Conservation (phyloP, 371 early-diverging fungal genomes). For the Apophysomyces elegans region DNA sequence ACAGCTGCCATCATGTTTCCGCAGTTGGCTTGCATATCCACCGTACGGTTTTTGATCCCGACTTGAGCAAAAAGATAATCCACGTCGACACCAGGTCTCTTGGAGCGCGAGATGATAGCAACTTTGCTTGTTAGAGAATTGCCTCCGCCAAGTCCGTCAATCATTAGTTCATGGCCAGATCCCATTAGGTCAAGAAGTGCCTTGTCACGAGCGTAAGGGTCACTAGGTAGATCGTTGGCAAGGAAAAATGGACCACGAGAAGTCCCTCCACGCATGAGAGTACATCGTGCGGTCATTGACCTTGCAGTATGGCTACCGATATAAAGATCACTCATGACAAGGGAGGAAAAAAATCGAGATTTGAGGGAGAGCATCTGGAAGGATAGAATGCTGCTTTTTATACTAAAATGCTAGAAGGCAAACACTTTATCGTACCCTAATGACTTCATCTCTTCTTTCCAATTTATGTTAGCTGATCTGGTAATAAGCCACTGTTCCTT, state of each 20-base stretch:
- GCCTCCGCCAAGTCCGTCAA: neutral
- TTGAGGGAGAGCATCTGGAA: neutral
- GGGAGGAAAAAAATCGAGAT: neutral
- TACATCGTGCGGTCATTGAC: neutral
- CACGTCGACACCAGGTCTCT: constrained; percentile 2
- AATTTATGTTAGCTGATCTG: neutral
- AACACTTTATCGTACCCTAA: neutral
- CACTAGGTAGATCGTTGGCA: neutral
- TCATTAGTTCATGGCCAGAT: constrained; percentile 2
- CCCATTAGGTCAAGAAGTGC: constrained; percentile 2
- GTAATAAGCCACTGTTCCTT: neutral
- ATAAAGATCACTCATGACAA: neutral
- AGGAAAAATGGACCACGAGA: constrained; percentile 6
- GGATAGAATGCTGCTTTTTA: neutral
- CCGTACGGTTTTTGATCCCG: neutral
- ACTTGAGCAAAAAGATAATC: constrained; percentile 7
- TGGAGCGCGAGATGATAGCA: constrained; percentile 2
- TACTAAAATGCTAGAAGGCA: neutral
- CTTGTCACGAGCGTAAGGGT: neutral
- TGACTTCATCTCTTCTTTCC: neutral
- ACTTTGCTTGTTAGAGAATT: constrained; percentile 3
- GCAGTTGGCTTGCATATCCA: constrained; percentile 5
- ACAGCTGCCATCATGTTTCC: constrained; percentile 6
- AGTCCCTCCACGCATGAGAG: constrained; percentile 2
- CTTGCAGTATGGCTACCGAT: neutral